phyloP scores from a whole-genome alignment of 139 green algal genomes.

The Mychonastes homosphaera region DNA sequence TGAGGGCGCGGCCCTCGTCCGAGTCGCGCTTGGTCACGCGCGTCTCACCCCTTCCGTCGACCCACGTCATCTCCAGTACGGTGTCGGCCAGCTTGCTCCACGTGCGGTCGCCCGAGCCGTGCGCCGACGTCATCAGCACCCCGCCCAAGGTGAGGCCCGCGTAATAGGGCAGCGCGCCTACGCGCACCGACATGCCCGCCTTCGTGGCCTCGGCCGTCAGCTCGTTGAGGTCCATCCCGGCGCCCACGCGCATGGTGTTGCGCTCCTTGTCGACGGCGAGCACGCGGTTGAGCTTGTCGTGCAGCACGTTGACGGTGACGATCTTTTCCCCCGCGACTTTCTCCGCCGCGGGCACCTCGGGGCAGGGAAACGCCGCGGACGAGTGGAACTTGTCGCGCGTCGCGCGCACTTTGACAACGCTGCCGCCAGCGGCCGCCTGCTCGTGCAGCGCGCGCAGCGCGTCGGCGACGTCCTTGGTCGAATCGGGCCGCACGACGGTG shows the following conservation, averaged over 20 bases:
- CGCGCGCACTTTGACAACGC: slow-evolving; percentile 10
- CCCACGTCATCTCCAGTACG: slow-evolving; percentile 16
- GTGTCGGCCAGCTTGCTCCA: slow-evolving; percentile 7
- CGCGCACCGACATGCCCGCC: slow-evolving; percentile 10
- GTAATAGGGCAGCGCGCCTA: slow-evolving; percentile 13
- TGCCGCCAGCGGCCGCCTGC: background rate
- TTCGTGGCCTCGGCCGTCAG: slow-evolving; percentile 8
- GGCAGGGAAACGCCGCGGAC: slow-evolving; percentile 12
- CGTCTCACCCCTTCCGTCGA: no score
- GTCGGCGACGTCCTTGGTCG: slow-evolving; percentile 13
- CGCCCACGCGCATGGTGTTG: slow-evolving; percentile 3
- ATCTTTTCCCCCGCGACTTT: background rate
- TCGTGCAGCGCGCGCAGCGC: background rate
- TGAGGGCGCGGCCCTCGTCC: background rate
- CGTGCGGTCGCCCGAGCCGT: background rate
- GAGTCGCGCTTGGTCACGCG: no score
- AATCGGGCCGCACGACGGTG: slow-evolving; percentile 2
- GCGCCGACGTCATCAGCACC: slow-evolving; percentile 13
- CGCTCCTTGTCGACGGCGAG: slow-evolving; percentile 1
- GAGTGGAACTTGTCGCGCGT: slow-evolving; percentile 22
- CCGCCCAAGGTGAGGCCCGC: slow-evolving; percentile 16
- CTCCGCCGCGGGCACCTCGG: background rate
- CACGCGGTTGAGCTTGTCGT: slow-evolving; percentile 7
- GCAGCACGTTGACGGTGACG: slow-evolving; percentile 4
- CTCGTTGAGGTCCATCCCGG: slow-evolving; percentile 15